Evolutionary conservation across 2,329 filamentous ascomycete species (phyloP).

Genomic region (Aspergillus candidus): DNA sequence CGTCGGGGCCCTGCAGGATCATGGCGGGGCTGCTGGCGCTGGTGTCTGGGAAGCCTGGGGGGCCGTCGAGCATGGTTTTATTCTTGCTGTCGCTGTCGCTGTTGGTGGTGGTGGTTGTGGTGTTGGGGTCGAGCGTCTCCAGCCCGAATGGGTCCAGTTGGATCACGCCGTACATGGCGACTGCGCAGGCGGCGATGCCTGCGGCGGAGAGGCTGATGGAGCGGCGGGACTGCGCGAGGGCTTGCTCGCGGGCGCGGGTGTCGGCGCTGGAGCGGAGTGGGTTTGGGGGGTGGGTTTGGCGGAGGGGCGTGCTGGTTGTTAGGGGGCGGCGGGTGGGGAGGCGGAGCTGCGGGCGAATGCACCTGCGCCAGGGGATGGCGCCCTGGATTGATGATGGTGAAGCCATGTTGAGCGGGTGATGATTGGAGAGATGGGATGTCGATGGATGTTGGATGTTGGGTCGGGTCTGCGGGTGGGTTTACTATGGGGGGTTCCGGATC

Average conservation of each 20-base stretch:
- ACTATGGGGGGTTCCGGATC: neutral
- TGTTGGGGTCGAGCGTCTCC: too few species aligned
- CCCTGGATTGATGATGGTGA: slow-evolving; percentile 8
- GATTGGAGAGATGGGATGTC: neutral
- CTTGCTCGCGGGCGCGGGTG: slow-evolving; percentile 14
- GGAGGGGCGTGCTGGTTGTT: slow-evolving; percentile 23
- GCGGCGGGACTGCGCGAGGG: slow-evolving; percentile 24
- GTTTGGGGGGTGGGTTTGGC: slow-evolving; percentile 18
- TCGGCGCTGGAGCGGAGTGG: slow-evolving; percentile 24
- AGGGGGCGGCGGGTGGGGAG: slow-evolving; percentile 18
- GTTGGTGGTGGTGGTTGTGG: neutral
- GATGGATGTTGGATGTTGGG: neutral
- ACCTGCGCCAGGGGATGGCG: slow-evolving; percentile 21
- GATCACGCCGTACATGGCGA: slow-evolving; percentile 38
- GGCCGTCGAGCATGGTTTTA: slow-evolving; percentile 35
- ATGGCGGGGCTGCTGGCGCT: slow-evolving; percentile 22
- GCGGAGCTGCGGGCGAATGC: slow-evolving; percentile 18
- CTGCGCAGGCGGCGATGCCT: slow-evolving; percentile 35
- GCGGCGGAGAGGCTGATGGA: slow-evolving; percentile 29
- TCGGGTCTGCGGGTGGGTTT: neutral
- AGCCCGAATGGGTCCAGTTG: slow-evolving; percentile 33
- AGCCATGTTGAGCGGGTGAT: slow-evolving; percentile 4
- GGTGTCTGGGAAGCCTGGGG: slow-evolving; percentile 27
- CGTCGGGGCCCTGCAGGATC: slow-evolving; percentile 47
- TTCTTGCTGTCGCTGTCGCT: slow-evolving; percentile 3